Evolutionary conservation across 495 filamentous ascomycete genomes (phyloP).

Genomic region (Oidiodendron maius): DNA sequence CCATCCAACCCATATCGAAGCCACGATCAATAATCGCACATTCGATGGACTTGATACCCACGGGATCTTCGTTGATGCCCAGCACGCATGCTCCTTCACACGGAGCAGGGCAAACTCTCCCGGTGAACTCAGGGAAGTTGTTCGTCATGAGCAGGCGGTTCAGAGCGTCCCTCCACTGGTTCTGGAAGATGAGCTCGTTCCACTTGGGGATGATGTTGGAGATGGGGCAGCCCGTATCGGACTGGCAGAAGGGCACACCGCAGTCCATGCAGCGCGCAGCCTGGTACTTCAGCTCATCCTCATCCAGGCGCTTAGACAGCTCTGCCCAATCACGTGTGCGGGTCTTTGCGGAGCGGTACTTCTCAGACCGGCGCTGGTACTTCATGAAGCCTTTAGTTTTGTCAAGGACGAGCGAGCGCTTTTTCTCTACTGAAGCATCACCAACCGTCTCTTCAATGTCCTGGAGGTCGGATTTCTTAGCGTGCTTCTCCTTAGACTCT

Average conservation of each 20-base stretch:
- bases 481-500: constrained; percentile 50
- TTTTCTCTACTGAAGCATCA: constrained; percentile 91
- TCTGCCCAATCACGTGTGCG: constrained; percentile 94
- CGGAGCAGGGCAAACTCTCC: constrained; percentile 95
- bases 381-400: constrained; percentile 99
- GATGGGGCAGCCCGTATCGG: constrained; percentile 94
- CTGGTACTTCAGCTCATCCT: constrained; percentile 98
- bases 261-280: constrained; percentile 99
- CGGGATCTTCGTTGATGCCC: constrained; percentile 95
- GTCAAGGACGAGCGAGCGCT: constrained; percentile 86
- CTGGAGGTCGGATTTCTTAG: constrained; percentile 75
- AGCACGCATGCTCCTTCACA: constrained; percentile 97
- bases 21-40: constrained; percentile 99
- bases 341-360: constrained; percentile 84
- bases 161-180: constrained; percentile 92
- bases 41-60: constrained; percentile 99
- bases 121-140: constrained; percentile 99
- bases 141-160: constrained; percentile 97
- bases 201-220: constrained; percentile 99
- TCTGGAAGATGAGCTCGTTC: constrained; percentile 92
- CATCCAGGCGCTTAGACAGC: constrained; percentile 79
- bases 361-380: constrained; percentile 89
- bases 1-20: constrained; percentile 99
- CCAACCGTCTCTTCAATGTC: constrained; percentile 94
- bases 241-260: constrained; percentile 98